phyloP scores from a whole-genome alignment of 805 yeast genomes.

The Wilhelminamyces savonicus region DNA sequence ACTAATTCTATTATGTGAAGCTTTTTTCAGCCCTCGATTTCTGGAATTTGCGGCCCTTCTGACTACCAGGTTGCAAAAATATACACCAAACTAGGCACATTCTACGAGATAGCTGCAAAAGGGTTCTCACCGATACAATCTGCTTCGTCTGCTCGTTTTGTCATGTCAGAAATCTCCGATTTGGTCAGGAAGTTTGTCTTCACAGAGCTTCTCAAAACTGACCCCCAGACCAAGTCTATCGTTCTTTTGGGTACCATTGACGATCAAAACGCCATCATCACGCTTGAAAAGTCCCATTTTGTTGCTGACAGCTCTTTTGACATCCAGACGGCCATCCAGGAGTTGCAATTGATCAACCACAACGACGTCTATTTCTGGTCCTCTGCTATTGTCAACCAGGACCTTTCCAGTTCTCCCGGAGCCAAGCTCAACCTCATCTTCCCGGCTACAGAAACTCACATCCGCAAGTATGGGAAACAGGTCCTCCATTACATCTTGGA shows the following conservation, averaged over 20 bases:
- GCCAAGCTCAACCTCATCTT: slow-evolving; percentile 72
- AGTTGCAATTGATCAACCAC: slow-evolving; percentile 38
- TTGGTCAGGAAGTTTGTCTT: no score
- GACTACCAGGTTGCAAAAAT: no score
- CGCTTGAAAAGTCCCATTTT: slow-evolving; percentile 71
- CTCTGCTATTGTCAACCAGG: slow-evolving; percentile 42
- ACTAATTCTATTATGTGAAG: no score
- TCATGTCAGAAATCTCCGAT: no score
- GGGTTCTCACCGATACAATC: no score
- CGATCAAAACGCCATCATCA: slow-evolving; percentile 55
- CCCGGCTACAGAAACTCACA: slow-evolving; percentile 87
- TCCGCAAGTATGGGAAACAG: slow-evolving; percentile 66
- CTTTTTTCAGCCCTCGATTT: no score
- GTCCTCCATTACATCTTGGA: slow-evolving; percentile 60
- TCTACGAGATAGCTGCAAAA: no score
- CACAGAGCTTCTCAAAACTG: slow-evolving; percentile 43
- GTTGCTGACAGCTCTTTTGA: slow-evolving; percentile 11
- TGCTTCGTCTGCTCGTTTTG: no score
- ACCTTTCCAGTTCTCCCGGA: slow-evolving; percentile 43
- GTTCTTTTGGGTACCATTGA: slow-evolving; percentile 65
- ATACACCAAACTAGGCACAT: no score
- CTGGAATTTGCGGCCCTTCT: no score
- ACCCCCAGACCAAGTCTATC: slow-evolving; percentile 63
- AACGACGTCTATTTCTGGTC: slow-evolving; percentile 92
- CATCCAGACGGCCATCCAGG: slow-evolving; percentile 9